phyloP scores from a whole-genome alignment of 208 protist species.

The Acanthamoeba healyi region DNA sequence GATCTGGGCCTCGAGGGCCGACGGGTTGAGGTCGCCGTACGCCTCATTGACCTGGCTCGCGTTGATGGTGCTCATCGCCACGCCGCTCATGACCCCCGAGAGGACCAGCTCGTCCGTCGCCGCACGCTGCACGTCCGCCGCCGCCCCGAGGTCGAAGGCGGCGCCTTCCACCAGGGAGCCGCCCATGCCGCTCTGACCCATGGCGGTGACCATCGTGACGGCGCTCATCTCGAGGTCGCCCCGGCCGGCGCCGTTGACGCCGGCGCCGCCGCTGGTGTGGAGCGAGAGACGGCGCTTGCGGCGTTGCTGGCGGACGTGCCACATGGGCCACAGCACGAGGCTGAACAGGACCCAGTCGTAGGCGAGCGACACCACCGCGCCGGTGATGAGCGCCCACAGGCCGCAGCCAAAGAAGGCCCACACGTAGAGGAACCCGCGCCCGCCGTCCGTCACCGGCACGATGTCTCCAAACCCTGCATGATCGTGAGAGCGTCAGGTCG shows the following conservation, averaged over 20 bases:
- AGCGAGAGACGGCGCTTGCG: not conserved
- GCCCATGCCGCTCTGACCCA: no score
- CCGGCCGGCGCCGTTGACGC: not conserved
- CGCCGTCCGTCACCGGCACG: constrained; percentile 27
- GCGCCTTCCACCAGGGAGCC: no score
- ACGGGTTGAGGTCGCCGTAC: not conserved
- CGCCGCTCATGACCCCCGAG: no score
- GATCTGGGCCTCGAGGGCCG: not conserved
- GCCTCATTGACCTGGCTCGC: not conserved
- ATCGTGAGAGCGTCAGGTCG: no score
- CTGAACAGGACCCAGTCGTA: constrained; percentile 38
- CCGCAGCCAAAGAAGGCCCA: constrained; percentile 29
- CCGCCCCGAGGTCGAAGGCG: no score
- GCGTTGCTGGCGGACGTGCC: not conserved
- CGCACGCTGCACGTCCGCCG: no score
- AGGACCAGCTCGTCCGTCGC: not conserved
- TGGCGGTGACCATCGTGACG: no score
- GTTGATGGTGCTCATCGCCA: not conserved
- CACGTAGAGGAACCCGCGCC: constrained; percentile 23
- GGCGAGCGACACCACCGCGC: not conserved
- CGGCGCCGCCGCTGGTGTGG: not conserved
- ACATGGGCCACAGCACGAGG: not conserved
- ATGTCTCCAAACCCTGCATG: constrained; percentile 19
- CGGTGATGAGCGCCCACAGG: not conserved
- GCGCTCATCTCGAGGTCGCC: not conserved